A percentile compares a stretch with the other conserved stretches of the same genome.
These are phyloP conservation scores for Niebla homalea DNA, from an alignment of 495 filamentous ascomycete species.

Conservation along the genomic window DNA sequence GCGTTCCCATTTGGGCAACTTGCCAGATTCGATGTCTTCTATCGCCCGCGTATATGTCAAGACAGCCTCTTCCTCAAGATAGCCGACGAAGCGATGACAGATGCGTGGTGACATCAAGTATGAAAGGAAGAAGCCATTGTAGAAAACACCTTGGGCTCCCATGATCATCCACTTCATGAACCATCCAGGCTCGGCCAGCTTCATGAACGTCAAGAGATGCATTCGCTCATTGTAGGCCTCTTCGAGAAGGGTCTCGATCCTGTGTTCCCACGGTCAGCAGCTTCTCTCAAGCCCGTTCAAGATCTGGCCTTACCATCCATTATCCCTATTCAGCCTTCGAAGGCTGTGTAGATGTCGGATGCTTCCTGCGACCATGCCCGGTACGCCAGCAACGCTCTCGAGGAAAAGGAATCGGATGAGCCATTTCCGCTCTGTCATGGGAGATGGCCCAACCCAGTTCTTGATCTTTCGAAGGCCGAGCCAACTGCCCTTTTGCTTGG, in stretches of 20 bases:
- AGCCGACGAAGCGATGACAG: conserved; percentile 92
- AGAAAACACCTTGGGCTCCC: conserved; percentile 77
- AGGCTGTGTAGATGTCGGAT: conserved; percentile 75
- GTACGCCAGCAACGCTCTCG: conserved; percentile 87
- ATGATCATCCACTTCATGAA: conserved; percentile 85
- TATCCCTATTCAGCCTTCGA: conserved; percentile 75
- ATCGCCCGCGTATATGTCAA: conserved; percentile 87
- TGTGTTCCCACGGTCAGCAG: conserved; percentile 13
- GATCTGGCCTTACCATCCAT: conserved; percentile 56
- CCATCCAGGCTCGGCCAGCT: conserved; percentile 74
- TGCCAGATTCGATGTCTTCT: conserved; percentile 69
- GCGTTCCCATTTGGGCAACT: conserved; percentile 67
- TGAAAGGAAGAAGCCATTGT: conserved; percentile 81
- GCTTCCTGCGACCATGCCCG: conserved; percentile 95
- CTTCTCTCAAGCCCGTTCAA: background rate
- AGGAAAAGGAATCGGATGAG: conserved; percentile 80
- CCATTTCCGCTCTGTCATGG: conserved; percentile 67
- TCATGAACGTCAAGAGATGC: conserved; percentile 90
- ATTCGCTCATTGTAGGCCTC: conserved; percentile 94
- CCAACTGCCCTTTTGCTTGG: conserved; percentile 25
- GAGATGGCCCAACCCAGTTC: conserved; percentile 26
- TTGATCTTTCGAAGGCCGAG: conserved; percentile 26
- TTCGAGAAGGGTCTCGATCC: conserved; percentile 88
- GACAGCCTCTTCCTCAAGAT: conserved; percentile 93
- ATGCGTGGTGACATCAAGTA: conserved; percentile 84